Percentiles rank a stretch among this genome's conserved stretches.
Evolutionary conservation across 208 protist species (phyloP).

Genomic region (Vickermania spadyakhi): DNA sequence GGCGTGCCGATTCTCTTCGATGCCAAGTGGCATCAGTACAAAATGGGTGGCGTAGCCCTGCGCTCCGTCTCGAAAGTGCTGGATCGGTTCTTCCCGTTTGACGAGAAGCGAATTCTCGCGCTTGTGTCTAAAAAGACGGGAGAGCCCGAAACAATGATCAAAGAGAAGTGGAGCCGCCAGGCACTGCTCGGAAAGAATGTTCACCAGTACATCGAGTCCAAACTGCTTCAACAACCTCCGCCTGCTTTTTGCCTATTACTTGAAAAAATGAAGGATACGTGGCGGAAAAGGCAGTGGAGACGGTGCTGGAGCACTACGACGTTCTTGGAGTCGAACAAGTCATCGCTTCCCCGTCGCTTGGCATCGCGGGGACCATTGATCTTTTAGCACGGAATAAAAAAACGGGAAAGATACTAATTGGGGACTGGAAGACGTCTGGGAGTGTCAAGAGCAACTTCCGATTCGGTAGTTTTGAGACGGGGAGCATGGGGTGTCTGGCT

Average conservation of each 20-base stretch:
- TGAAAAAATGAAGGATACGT: constrained; percentile 24
- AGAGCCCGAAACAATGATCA: constrained; percentile 38
- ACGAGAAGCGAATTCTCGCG: constrained; percentile 53
- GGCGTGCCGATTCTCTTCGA: constrained; percentile 65
- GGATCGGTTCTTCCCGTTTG: constrained; percentile 80
- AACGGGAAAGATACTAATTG: constrained; percentile 52
- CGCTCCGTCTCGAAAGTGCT: constrained; percentile 78
- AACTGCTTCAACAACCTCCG: constrained; percentile 48
- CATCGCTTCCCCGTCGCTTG: constrained; percentile 46
- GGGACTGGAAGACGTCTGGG: constrained; percentile 86
- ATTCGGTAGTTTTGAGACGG: constrained; percentile 66
- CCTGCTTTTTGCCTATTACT: constrained; percentile 46
- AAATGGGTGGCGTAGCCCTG: constrained; percentile 37
- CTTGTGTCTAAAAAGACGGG: constrained; percentile 66
- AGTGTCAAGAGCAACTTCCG: constrained; percentile 62
- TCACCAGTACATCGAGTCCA: constrained; percentile 79
- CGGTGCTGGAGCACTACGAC: constrained; percentile 39
- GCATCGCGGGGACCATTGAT: constrained; percentile 76
- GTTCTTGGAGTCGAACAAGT: constrained; percentile 61
- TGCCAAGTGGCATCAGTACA: constrained; percentile 79
- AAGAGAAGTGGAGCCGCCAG: constrained; percentile 51
- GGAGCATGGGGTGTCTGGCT: constrained; percentile 47
- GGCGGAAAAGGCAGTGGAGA: constrained; percentile 47
- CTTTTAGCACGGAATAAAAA: constrained; percentile 66
- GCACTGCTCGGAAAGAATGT: constrained; percentile 86